These are phyloP conservation scores for Boletus insuetus DNA, from an alignment of 768 basidiomycete species.

Conservation along the genomic window DNA sequence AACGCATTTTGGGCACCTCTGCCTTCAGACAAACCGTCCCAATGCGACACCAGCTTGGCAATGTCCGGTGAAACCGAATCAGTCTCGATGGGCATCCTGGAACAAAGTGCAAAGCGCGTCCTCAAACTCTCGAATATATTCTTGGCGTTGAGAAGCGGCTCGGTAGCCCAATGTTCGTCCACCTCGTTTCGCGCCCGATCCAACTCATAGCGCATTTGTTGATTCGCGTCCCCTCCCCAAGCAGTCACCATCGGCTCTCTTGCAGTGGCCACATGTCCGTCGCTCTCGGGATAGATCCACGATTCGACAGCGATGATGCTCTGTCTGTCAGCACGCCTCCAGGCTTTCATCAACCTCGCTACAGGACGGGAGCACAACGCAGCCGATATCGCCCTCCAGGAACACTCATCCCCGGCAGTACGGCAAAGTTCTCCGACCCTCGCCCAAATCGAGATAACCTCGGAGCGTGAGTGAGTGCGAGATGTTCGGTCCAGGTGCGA, in stretches of 20 bases:
- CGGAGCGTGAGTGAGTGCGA: slow-evolving; percentile 68
- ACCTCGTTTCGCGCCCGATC: slow-evolving; percentile 43
- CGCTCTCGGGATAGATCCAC: slow-evolving; percentile 55
- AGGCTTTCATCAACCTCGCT: slow-evolving; percentile 73
- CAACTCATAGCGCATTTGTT: slow-evolving; percentile 45
- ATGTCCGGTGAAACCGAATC: slow-evolving; percentile 46
- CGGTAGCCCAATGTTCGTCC: slow-evolving; percentile 44
- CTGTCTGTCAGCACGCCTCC: slow-evolving; percentile 68
- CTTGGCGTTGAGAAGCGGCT: slow-evolving; percentile 40
- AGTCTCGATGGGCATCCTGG: slow-evolving; percentile 36
- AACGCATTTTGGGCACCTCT: slow-evolving; percentile 39
- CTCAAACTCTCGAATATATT: slow-evolving; percentile 52
- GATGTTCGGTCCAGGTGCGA: slow-evolving; percentile 39
- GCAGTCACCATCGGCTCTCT: slow-evolving; percentile 51
- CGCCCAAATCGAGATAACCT: slow-evolving; percentile 71
- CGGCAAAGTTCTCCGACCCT: slow-evolving; percentile 72
- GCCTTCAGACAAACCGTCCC: slow-evolving; percentile 48
- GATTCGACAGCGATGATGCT: slow-evolving; percentile 58
- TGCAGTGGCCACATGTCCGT: slow-evolving; percentile 28
- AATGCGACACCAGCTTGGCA: slow-evolving; percentile 50
- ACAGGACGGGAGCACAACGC: slow-evolving; percentile 74
- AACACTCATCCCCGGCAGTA: slow-evolving; percentile 70
- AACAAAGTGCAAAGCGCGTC: slow-evolving; percentile 50
- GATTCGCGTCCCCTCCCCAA: slow-evolving; percentile 65
- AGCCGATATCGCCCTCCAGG: slow-evolving; percentile 71